A percentile compares a stretch with the other conserved stretches of the same genome.
phyloP scores from a whole-genome alignment of 768 basidiomycete genomes.

The Serpula lacrymans region DNA sequence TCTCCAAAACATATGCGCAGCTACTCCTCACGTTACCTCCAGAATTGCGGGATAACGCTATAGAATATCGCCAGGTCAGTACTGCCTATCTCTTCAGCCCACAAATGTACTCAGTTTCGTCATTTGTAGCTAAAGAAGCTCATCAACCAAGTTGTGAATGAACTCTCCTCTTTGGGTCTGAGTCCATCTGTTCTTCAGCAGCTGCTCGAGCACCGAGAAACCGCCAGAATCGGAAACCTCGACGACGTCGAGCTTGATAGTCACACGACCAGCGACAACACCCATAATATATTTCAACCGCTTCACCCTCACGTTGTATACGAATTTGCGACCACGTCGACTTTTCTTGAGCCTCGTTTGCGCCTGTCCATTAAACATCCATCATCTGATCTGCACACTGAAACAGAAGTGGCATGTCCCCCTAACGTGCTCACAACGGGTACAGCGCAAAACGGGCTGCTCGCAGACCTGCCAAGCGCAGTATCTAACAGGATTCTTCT shows the following conservation, averaged over 20 bases:
- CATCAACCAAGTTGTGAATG: conserved; percentile 77
- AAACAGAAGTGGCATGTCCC: not conserved
- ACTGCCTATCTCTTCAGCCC: not conserved
- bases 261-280: not conserved
- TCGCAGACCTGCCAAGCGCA: conserved; percentile 11
- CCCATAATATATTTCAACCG: conserved; percentile 2
- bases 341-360: conserved; percentile 54
- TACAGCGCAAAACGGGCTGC: conserved; percentile 11
- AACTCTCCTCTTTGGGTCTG: conserved; percentile 71
- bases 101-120: not conserved
- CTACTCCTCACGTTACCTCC: conserved; percentile 66
- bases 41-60: conserved; percentile 72
- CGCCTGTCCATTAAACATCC: conserved; percentile 42
- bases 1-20: conserved; percentile 65
- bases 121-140: conserved; percentile 76
- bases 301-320: conserved; percentile 45
- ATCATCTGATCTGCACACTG: not conserved
- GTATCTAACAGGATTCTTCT: conserved; percentile 6
- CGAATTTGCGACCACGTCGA: conserved; percentile 48
- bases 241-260: conserved; percentile 3
- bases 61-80: conserved; percentile 77
- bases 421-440: too few species aligned
- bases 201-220: conserved; percentile 26
- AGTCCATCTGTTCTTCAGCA: conserved; percentile 46
- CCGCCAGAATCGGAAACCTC: conserved; percentile 3